A percentile compares a stretch with the other conserved stretches of the same genome.
phyloP scores from a whole-genome alignment of 305 asterid genomes.

The Fraxinus latifolia region DNA sequence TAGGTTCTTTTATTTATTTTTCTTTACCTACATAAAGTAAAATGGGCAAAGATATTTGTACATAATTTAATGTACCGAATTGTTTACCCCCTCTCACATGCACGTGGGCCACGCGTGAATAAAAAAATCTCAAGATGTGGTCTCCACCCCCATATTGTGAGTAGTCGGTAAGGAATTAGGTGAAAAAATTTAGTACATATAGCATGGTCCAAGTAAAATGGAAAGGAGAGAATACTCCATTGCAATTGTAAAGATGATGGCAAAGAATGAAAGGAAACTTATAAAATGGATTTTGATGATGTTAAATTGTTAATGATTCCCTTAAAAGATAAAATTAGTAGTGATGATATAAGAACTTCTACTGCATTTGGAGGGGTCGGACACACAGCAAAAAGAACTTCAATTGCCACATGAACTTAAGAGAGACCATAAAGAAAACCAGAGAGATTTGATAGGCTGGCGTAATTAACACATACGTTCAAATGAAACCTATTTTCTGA shows the following conservation, averaged over 20 bases:
- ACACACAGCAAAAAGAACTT: not conserved
- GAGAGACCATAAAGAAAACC: not conserved
- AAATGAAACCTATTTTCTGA: not conserved
- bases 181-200: too few species aligned
- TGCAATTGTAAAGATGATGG: not conserved
- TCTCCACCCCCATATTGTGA: too few species aligned
- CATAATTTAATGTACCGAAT: too few species aligned
- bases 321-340: not conserved
- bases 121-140: too few species aligned
- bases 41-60: too few species aligned
- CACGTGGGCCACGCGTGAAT: too few species aligned
- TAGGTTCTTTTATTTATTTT: not conserved
- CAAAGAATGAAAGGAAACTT: not conserved
- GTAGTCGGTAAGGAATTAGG: too few species aligned
- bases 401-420: not conserved
- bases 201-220: not conserved
- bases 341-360: not conserved
- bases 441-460: not conserved
- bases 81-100: too few species aligned
- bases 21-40: not conserved
- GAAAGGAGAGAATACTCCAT: not conserved
- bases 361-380: not conserved
- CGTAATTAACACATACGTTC: not conserved
- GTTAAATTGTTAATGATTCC: not conserved
- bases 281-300: not conserved